phyloP scores from a whole-genome alignment of 495 filamentous ascomycete genomes.

The Alectoria sarmentosa region DNA sequence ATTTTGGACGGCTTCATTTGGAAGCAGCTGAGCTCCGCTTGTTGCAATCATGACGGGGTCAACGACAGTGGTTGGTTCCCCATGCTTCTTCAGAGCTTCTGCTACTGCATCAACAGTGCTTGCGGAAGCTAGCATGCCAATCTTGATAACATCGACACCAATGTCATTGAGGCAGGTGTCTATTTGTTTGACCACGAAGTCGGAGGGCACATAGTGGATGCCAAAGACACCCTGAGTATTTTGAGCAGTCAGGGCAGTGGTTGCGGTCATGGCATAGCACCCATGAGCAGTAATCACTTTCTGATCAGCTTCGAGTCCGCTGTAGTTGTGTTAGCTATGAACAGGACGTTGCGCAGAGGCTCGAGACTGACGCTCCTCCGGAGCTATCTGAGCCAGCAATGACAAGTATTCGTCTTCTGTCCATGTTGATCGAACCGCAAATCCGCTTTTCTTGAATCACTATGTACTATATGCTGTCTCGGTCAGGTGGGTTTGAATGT shows the following conservation, averaged over 20 bases:
- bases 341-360: neutral
- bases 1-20: slow-evolving; percentile 55
- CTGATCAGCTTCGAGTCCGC: slow-evolving; percentile 95
- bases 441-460: neutral
- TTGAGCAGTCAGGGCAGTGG: slow-evolving; percentile 89
- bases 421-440: slow-evolving; percentile 13
- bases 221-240: slow-evolving; percentile 79
- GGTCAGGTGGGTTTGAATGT: neutral
- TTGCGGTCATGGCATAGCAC: slow-evolving; percentile 94
- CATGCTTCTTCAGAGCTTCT: slow-evolving; percentile 52
- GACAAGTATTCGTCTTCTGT: slow-evolving; percentile 56
- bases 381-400: slow-evolving; percentile 85
- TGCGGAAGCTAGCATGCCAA: slow-evolving; percentile 84
- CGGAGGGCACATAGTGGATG: slow-evolving; percentile 71
- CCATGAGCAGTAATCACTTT: slow-evolving; percentile 87
- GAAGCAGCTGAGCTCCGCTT: slow-evolving; percentile 68
- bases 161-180: slow-evolving; percentile 77
- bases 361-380: slow-evolving; percentile 68
- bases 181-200: slow-evolving; percentile 78
- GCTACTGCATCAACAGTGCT: slow-evolving; percentile 71
- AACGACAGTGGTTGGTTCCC: slow-evolving; percentile 59
- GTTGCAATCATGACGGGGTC: slow-evolving; percentile 97
- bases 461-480: neutral
- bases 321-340: slow-evolving; percentile 31
- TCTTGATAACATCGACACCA: slow-evolving; percentile 84